phyloP scores from a whole-genome alignment of 2,329 filamentous ascomycete genomes.

The Microdochium paspali region DNA sequence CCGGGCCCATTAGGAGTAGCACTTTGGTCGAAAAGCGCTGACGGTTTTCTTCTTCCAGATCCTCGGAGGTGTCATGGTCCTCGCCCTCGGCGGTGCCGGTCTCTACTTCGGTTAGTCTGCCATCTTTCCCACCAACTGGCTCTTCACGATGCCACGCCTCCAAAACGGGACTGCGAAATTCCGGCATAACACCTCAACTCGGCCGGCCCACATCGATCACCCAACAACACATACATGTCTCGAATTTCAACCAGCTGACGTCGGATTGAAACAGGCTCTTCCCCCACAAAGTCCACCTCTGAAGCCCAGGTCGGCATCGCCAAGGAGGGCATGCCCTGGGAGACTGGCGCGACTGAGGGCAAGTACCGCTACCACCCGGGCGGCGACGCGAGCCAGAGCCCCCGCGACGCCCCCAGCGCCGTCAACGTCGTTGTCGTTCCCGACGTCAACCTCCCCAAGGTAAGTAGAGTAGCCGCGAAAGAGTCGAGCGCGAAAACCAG shows the following conservation, averaged over 20 bases:
- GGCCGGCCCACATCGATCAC: background rate
- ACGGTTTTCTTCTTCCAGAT: conserved; percentile 47
- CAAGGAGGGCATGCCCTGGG: conserved; percentile 82
- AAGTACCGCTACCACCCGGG: conserved; percentile 78
- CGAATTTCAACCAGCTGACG: conserved; percentile 1
- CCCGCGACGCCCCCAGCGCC: conserved; percentile 87
- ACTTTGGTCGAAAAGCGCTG: conserved; percentile 5
- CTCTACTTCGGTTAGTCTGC: conserved; percentile 68
- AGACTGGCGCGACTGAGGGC: conserved; percentile 54
- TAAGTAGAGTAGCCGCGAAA: conserved; percentile 28
- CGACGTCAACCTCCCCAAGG: conserved; percentile 86
- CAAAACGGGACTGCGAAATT: conserved; percentile 1
- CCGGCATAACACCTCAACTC: background rate
- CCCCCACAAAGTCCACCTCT: conserved; percentile 76
- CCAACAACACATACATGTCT: background rate
- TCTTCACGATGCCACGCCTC: background rate
- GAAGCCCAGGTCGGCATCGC: conserved; percentile 70
- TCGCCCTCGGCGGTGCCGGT: conserved; percentile 78
- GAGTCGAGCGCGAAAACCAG: too few relatives aligned
- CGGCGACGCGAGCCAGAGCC: conserved; percentile 64
- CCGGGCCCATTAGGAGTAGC: background rate
- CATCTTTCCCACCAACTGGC: conserved; percentile 3
- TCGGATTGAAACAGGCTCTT: conserved; percentile 49
- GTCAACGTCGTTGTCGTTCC: conserved; percentile 92
- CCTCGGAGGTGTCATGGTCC: conserved; percentile 83